Percentiles rank a stretch among this genome's conserved stretches.
phyloP scores from a whole-genome alignment of 2,329 filamentous ascomycete genomes.

The Tolypocladium endophyticum region DNA sequence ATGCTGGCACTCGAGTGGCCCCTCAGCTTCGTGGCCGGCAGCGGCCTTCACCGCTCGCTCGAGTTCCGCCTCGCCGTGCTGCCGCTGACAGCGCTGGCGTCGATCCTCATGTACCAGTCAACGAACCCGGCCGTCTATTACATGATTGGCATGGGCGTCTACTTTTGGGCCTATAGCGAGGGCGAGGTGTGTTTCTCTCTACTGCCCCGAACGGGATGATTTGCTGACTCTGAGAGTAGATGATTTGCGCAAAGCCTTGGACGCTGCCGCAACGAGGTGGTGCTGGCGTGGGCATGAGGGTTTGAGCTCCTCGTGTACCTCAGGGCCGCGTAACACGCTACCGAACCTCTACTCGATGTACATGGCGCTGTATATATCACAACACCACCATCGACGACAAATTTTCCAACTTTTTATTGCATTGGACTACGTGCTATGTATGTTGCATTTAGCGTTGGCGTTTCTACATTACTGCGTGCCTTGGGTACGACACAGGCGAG shows the following conservation, averaged over 20 bases:
- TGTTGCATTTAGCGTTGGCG: slow-evolving; percentile 1
- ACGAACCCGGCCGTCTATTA: slow-evolving; percentile 93
- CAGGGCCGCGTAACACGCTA: background rate
- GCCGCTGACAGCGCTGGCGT: slow-evolving; percentile 64
- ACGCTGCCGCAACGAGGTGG: slow-evolving; percentile 49
- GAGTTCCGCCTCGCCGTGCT: slow-evolving; percentile 75
- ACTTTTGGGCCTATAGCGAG: slow-evolving; percentile 96
- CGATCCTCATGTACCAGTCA: slow-evolving; percentile 77
- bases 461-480: background rate
- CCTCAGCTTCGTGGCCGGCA: slow-evolving; percentile 64
- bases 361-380: background rate
- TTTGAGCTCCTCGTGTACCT: background rate
- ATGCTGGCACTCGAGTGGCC: slow-evolving; percentile 90
- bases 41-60: slow-evolving; percentile 73
- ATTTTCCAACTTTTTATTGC: background rate
- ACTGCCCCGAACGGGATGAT: background rate
- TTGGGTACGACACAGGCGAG: background rate
- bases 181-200: slow-evolving; percentile 63
- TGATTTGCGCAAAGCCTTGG: slow-evolving; percentile 61
- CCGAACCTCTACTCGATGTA: background rate
- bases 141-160: slow-evolving; percentile 70
- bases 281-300: slow-evolving; percentile 8
- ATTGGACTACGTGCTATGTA: background rate
- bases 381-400: background rate
- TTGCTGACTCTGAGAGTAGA: slow-evolving; percentile 28